Percentiles rank a stretch among this genome's conserved stretches.
These are phyloP conservation scores for Loxodes magnus DNA, from an alignment of 73 alveolate genomes.

Conservation along the genomic window DNA sequence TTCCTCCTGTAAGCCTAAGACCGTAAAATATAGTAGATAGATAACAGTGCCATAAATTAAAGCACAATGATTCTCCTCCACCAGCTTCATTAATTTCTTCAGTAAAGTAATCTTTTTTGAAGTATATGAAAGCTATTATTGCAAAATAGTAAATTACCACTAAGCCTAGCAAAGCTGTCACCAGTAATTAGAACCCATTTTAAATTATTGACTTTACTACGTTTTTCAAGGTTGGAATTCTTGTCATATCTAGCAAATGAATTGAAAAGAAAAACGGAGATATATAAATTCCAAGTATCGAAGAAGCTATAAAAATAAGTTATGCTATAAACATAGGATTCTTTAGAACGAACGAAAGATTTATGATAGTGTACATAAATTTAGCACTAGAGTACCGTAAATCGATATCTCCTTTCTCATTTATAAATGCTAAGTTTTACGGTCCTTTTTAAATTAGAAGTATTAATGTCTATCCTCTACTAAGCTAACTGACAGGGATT, in stretches of 20 bases:
- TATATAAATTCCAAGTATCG: no score
- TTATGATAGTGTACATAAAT: no score
- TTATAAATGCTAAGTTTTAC: no score
- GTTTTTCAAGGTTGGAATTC: constrained; percentile 10
- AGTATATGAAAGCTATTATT: constrained; percentile 9
- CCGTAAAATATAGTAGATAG: constrained; percentile 55
- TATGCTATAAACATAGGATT: no score
- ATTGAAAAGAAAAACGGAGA: constrained; percentile 11
- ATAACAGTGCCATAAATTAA: constrained; percentile 54
- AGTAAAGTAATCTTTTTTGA: constrained; percentile 8
- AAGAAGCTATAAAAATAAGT: no score
- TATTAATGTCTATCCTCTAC: no score
- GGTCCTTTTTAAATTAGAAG: no score
- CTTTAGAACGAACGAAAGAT: no score
- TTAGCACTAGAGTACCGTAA: no score
- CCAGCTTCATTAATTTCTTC: not conserved
- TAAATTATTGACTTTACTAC: constrained; percentile 13
- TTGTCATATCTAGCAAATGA: constrained; percentile 22
- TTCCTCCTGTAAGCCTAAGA: constrained; percentile 71
- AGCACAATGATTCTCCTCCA: constrained; percentile 22
- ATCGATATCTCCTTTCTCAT: no score
- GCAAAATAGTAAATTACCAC: constrained; percentile 21
- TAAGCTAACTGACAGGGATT: no score
- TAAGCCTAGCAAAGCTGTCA: constrained; percentile 7
- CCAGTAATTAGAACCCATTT: constrained; percentile 13